Evolutionary conservation across 345 rosid genomes (phyloP).

Genomic region (Laguncularia racemosa): DNA sequence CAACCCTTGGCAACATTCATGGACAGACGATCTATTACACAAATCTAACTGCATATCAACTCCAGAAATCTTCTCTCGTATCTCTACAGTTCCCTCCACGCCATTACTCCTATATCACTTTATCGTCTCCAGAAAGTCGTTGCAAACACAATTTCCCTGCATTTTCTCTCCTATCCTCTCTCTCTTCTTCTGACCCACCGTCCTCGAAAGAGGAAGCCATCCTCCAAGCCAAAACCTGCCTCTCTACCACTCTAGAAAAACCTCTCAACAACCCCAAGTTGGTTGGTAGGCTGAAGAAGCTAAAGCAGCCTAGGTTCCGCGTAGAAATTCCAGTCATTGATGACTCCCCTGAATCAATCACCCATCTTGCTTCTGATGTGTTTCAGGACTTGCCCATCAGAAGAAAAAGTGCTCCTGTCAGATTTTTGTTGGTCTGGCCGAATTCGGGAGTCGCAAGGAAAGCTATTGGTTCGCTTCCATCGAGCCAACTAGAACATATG

Average conservation of each 20-base stretch:
- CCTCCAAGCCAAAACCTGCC: constrained; percentile 70
- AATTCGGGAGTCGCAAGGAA: constrained; percentile 27
- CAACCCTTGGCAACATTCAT: constrained; percentile 25
- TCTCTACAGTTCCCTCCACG: background rate
- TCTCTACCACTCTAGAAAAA: constrained; percentile 55
- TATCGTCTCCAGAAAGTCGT: constrained; percentile 8
- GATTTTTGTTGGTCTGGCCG: constrained; percentile 53
- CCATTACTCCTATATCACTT: constrained; percentile 3
- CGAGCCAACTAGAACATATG: constrained; percentile 29
- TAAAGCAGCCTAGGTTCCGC: constrained; percentile 66
- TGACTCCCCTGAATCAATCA: constrained; percentile 53
- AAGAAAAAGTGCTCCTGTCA: constrained; percentile 47
- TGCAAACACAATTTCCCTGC: constrained; percentile 17
- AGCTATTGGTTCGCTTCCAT: constrained; percentile 23
- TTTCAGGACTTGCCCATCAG: constrained; percentile 44
- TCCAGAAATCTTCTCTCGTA: constrained; percentile 2
- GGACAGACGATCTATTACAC: constrained; percentile 13
- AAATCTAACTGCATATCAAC: constrained; percentile 9
- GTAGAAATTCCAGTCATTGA: constrained; percentile 68
- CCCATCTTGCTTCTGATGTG: constrained; percentile 46
- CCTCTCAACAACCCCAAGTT: constrained; percentile 76
- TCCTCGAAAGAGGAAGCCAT: constrained; percentile 75
- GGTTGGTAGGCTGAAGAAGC: constrained; percentile 57
- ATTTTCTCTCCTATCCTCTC: constrained; percentile 24
- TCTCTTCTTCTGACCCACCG: constrained; percentile 51